A percentile compares a stretch with the other conserved stretches of the same genome.
Evolutionary conservation across 1,284 basidiomycete species (phyloP).

Genomic region (Trichosporon faecale): DNA sequence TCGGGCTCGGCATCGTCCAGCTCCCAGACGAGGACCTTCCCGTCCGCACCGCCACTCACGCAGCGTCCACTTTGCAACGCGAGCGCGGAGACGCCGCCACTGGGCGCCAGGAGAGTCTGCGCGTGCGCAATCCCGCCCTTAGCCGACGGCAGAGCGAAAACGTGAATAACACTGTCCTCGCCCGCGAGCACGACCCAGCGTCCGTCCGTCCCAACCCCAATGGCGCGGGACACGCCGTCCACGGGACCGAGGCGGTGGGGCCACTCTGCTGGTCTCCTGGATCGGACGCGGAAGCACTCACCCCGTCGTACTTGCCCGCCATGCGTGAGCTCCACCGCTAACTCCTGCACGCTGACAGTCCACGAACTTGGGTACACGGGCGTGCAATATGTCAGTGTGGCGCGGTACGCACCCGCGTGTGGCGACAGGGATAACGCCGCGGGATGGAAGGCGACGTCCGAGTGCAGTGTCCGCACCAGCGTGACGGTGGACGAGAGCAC

Average conservation of each 20-base stretch:
- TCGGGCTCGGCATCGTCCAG: conserved; percentile 32
- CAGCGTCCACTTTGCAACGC: conserved; percentile 41
- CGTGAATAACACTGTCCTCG: conserved; percentile 47
- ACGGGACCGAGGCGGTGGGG: conserved; percentile 37
- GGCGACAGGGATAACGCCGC: conserved; percentile 46
- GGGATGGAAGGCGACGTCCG: conserved; percentile 49
- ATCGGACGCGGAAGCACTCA: conserved; percentile 39
- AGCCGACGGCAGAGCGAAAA: conserved; percentile 42
- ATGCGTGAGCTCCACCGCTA: conserved; percentile 29
- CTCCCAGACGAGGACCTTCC: conserved; percentile 50
- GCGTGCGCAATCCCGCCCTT: conserved; percentile 32
- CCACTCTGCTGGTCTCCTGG: conserved; percentile 28
- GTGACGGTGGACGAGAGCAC: conserved; percentile 20
- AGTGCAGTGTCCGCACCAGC: conserved; percentile 43
- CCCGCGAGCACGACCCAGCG: conserved; percentile 51
- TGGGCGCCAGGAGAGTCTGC: conserved; percentile 47
- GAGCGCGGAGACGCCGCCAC: conserved; percentile 40
- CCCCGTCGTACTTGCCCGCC: conserved; percentile 27
- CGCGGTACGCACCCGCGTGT: conserved; percentile 28
- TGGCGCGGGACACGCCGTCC: conserved; percentile 40
- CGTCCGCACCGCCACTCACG: conserved; percentile 46
- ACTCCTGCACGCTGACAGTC: conserved; percentile 50
- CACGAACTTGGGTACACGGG: conserved; percentile 50
- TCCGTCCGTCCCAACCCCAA: conserved; percentile 46
- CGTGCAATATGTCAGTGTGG: conserved; percentile 46